These are phyloP conservation scores for Phytophthora ramorum DNA, from an alignment of 352 stramenopile genomes.

Conservation along the genomic window DNA sequence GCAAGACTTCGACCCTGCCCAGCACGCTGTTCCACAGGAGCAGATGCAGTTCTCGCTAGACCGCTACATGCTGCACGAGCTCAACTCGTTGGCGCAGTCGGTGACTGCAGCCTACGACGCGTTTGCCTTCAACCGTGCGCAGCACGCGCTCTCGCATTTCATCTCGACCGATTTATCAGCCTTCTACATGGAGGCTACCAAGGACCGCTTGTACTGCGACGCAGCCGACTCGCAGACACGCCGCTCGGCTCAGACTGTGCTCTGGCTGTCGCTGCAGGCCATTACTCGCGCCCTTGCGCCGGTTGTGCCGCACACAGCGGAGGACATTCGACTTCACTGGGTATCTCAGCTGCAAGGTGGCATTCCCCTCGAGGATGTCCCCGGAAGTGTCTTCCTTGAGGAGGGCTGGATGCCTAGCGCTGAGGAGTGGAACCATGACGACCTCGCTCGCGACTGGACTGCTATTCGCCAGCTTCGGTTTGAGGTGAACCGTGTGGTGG, in stretches of 20 bases:
- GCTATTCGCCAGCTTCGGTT: slow-evolving; percentile 89
- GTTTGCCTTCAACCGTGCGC: slow-evolving; percentile 93
- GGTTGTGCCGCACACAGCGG: slow-evolving; percentile 95
- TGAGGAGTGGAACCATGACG: slow-evolving; percentile 55
- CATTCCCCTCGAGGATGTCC: slow-evolving; percentile 58
- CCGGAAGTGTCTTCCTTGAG: slow-evolving; percentile 80
- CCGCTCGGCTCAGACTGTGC: slow-evolving; percentile 88
- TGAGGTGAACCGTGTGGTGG: slow-evolving; percentile 80
- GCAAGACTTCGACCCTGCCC: slow-evolving; percentile 91
- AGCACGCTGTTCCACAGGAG: slow-evolving; percentile 87
- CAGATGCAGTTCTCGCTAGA: slow-evolving; percentile 90
- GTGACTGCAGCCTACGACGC: slow-evolving; percentile 87
- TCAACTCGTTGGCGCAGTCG: slow-evolving; percentile 83
- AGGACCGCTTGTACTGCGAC: slow-evolving; percentile 98
- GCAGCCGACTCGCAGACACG: slow-evolving; percentile 81
- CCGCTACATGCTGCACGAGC: slow-evolving; percentile 96
- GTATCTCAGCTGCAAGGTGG: slow-evolving; percentile 52
- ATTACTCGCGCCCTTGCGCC: slow-evolving; percentile 82
- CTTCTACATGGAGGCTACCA: slow-evolving; percentile 98
- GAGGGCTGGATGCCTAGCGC: slow-evolving; percentile 66
- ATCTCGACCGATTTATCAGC: slow-evolving; percentile 96
- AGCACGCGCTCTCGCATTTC: slow-evolving; percentile 93
- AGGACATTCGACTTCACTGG: slow-evolving; percentile 96
- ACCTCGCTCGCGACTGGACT: slow-evolving; percentile 84
- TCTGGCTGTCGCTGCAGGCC: slow-evolving; percentile 72